phyloP scores from a whole-genome alignment of 192 early-diverging fungal genomes.

The Coemansia sp. region DNA sequence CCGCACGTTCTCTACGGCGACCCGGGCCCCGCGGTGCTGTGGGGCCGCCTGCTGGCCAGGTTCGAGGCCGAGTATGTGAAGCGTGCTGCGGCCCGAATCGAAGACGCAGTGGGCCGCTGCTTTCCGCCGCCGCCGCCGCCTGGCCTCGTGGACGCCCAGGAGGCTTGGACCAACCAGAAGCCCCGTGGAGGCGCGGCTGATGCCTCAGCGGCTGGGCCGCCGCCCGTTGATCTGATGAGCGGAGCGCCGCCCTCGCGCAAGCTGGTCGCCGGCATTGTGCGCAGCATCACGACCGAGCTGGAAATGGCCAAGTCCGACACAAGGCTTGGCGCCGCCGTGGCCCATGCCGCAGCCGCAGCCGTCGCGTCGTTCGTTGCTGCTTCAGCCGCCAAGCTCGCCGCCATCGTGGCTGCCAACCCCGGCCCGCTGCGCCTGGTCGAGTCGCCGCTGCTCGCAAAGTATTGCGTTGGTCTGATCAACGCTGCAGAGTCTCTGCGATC shows the following conservation, averaged over 20 bases:
- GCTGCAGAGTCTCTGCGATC: constrained; percentile 13
- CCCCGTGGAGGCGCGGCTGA: not conserved
- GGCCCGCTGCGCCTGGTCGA: constrained; percentile 11
- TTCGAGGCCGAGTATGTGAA: constrained; percentile 32
- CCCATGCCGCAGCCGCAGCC: constrained; percentile 1
- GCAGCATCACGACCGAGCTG: constrained; percentile 39
- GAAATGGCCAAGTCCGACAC: constrained; percentile 30
- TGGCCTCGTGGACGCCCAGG: constrained; percentile 28
- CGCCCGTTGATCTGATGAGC: not conserved
- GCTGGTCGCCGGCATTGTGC: constrained; percentile 24
- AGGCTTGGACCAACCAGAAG: constrained; percentile 9
- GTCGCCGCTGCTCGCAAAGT: constrained; percentile 12
- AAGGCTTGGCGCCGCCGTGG: constrained; percentile 15
- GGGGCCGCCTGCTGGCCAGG: constrained; percentile 23
- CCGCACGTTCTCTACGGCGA: not conserved
- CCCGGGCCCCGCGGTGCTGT: constrained; percentile 19
- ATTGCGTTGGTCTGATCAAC: constrained; percentile 23
- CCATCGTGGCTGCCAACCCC: not conserved
- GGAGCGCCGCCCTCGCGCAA: constrained; percentile 18
- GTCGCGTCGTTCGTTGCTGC: constrained; percentile 11
- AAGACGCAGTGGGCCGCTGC: constrained; percentile 22
- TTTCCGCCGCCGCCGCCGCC: constrained; percentile 27
- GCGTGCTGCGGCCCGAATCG: constrained; percentile 25
- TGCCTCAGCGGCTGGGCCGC: not conserved
- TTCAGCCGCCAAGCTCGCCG: not conserved